Evolutionary conservation across 495 filamentous ascomycete species (phyloP), one percentile per base, ranked within the genome.

Genomic region (Aspergillus bridgeri): DNA sequence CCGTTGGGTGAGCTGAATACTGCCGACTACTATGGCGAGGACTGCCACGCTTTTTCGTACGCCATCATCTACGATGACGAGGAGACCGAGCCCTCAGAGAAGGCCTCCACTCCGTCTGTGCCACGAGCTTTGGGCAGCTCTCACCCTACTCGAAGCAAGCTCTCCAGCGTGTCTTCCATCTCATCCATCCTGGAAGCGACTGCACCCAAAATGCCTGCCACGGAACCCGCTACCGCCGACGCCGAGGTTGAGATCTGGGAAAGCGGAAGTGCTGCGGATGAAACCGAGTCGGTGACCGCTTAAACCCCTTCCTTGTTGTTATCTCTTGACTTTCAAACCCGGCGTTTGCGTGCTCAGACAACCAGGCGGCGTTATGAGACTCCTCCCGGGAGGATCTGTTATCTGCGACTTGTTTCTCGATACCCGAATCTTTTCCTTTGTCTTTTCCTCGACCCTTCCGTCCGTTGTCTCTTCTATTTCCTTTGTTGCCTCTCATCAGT

Each of bases 1-100:
- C 87, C 90, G 0, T 76, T 95, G 0, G 80, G 81, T 6, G 86
- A 92, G 68, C 83, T 95, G 59, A 78, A 83, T 44, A 83, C 83
- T 13, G 75, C 82, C 20, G 88, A 91, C 47, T 95, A 85, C 73
- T 92, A 90, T 60, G 83, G 83, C 17, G 79, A 83, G 9, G 89
- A 84, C 5, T 84, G 81, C 47, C 82, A 89, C 67, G 83, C 80
- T 29, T 77, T 79, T 27, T 85, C 83, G 1, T 77, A 83, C 53
- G 72, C 83, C 23, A 72, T 86, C 42, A 64, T 89, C 7, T 77
- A 81, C 19, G 84, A 76, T 8, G 84, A 89, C 29, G 83, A 85
- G 9, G 75, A 78, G 23, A 22, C 48, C 5, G 54, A 53, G 19
- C 29, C 48, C 4, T 21, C 58, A 0, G 59, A 62, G 38, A 61